Percentiles rank a stretch among this genome's conserved stretches.
Evolutionary conservation across 106 monocot species (phyloP).

Genomic region (Acorus calamus): DNA sequence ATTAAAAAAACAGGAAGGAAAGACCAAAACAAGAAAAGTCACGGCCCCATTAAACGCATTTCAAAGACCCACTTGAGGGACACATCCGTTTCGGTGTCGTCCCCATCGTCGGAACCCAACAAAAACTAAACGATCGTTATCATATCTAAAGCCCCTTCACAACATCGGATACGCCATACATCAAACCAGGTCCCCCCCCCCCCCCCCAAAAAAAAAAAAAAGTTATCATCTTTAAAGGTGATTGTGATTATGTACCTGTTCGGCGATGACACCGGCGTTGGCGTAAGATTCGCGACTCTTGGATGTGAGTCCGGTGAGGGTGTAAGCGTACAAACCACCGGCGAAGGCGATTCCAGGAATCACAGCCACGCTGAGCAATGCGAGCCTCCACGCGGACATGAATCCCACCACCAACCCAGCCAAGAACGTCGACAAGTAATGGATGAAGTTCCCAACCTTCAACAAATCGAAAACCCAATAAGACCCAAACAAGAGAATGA

Average conservation of each 20-base stretch:
- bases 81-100: too few relatives aligned
- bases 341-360: slow-evolving; percentile 97
- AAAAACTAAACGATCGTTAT: too few relatives aligned
- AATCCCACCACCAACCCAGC: slow-evolving; percentile 96
- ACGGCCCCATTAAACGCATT: too few relatives aligned
- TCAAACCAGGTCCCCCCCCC: too few relatives aligned
- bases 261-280: slow-evolving; percentile 85
- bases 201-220: slow-evolving; percentile 1
- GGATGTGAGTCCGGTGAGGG: slow-evolving; percentile 85
- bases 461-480: too few relatives aligned
- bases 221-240: neutral
- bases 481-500: neutral
- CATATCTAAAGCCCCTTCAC: too few relatives aligned
- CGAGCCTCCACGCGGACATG: slow-evolving; percentile 82
- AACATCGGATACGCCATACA: too few relatives aligned
- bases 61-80: too few relatives aligned
- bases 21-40: too few relatives aligned
- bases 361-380: slow-evolving; percentile 91
- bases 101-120: too few relatives aligned
- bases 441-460: slow-evolving; percentile 98
- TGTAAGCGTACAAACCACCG: slow-evolving; percentile 91
- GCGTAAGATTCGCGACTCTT: slow-evolving; percentile 96
- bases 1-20: too few relatives aligned
- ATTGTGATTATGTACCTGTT: slow-evolving; percentile 45
- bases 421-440: slow-evolving; percentile 88